Base-by-base conservation (phyloP, 2,329 filamentous ascomycete genomes). In the Alternaria angustiovoidea region DNA sequence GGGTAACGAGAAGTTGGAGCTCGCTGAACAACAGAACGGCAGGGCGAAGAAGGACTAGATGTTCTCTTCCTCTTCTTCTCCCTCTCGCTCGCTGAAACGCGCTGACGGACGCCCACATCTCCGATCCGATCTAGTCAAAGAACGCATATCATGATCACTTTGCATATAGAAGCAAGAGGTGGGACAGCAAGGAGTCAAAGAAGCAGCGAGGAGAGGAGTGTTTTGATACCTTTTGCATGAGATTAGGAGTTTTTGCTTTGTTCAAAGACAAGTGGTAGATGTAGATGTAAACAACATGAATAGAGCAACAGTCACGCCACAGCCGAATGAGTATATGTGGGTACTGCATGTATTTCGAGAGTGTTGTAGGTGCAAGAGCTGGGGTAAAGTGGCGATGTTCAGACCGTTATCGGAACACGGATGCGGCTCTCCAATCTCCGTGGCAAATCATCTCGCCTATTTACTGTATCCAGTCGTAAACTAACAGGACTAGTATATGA, bases 11-110 rank as follows among this genome's bases (percentile, higher is more conserved):
- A 66, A 66, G 39, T 41, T 64, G n/a, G 57, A 64, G 18, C 54
- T 36, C 30, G 51, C 26, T 7, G 67, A 62, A 32, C 28, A 24
- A 49, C 55, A 64, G 57, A 76, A 75, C 48, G 72, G 72, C 14
- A 64, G 66, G 54, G 62, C 68, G n/a, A 75, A 77, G 67, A 70
- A 69, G 51, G 72, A 77, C 57, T 75, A 67, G 57, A 16, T 22
- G 36, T 49, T 18, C 36, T 49, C 32, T 49, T 49, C 20, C 30
- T 34, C 44, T 36, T 49, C 46, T 26, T 49, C 32, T 49, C 20
- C 18, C 26, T 42, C 51, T 53, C 51, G 38, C 38, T 43, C 36
- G 28, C 39, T 53, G 24, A 32, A 26, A 43, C 51, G 39, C 6
- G n/a, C 32, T 8, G 39, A 22, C 20, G 51, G 36, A n/a, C 36